Conservation (phyloP, 73 alveolate species). For the Paramecium sonneborni region DNA sequence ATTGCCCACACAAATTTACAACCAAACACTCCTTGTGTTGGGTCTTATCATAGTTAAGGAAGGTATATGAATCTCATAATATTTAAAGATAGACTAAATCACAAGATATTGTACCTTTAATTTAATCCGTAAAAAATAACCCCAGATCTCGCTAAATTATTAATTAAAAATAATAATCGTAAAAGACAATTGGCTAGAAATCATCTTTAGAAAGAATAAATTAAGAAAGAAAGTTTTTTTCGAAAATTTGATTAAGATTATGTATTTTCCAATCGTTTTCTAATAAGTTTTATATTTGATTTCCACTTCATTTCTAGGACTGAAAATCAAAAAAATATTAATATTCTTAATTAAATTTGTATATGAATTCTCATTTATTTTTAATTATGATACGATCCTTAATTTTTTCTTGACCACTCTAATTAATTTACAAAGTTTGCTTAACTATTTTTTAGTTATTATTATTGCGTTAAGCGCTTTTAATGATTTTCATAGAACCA, state of each 20-base stretch:
- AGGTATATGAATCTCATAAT: not conserved
- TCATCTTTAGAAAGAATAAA: not conserved
- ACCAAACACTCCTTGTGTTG: constrained; percentile 39
- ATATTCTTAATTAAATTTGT: not conserved
- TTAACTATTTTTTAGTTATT: not conserved
- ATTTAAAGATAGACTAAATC: not conserved
- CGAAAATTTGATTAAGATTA: not conserved
- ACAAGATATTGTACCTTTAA: not conserved
- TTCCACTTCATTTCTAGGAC: not conserved
- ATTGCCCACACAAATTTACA: not conserved
- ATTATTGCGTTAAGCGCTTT: not conserved
- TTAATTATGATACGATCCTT: not conserved
- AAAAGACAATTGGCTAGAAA: not conserved
- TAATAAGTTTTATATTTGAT: not conserved
- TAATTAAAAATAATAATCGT: not conserved
- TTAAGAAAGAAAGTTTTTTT: not conserved
- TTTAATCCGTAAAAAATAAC: not conserved
- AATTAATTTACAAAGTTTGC: not conserved
- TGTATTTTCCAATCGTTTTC: not conserved
- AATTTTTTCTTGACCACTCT: not conserved
- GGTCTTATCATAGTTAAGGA: constrained; percentile 53
- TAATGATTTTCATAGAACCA: not conserved
- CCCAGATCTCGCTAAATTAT: not conserved
- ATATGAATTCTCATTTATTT: not conserved
- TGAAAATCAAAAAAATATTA: not conserved